Evolutionary conservation across 257 asterid genomes (phyloP).

Genomic region (Rhazya stricta): DNA sequence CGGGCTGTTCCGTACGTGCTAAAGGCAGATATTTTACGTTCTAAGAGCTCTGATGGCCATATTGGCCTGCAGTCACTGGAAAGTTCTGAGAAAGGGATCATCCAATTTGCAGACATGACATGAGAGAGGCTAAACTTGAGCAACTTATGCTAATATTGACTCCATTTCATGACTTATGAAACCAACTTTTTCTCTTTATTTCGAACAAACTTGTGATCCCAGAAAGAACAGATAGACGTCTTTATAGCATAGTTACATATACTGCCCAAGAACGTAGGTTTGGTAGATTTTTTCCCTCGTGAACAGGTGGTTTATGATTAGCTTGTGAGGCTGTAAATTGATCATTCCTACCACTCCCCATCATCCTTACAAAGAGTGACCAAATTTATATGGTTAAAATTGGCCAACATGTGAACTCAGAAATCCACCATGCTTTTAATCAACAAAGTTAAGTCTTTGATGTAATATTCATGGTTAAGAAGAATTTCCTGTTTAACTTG

Average conservation of each 20-base stretch:
- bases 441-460: background rate
- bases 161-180: background rate
- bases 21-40: conserved; percentile 2
- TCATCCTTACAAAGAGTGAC: background rate
- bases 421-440: conserved; percentile 8
- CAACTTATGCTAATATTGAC: background rate
- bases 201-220: conserved; percentile 19
- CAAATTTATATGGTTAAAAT: conserved; percentile 22
- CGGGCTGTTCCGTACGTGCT: background rate
- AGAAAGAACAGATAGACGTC: background rate
- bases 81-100: background rate
- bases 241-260: background rate
- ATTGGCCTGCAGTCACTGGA: background rate
- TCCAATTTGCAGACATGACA: background rate
- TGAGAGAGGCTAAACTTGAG: background rate
- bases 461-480: background rate
- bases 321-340: background rate
- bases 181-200: conserved; percentile 7
- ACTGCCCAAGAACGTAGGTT: background rate
- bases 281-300: background rate
- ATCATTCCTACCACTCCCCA: background rate
- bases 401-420: conserved; percentile 26
- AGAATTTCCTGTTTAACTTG: background rate
- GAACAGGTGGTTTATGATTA: background rate
- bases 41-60: background rate